Evolutionary conservation across 352 stramenopile genomes (phyloP).

Genomic region (Pythium myriotylum): DNA sequence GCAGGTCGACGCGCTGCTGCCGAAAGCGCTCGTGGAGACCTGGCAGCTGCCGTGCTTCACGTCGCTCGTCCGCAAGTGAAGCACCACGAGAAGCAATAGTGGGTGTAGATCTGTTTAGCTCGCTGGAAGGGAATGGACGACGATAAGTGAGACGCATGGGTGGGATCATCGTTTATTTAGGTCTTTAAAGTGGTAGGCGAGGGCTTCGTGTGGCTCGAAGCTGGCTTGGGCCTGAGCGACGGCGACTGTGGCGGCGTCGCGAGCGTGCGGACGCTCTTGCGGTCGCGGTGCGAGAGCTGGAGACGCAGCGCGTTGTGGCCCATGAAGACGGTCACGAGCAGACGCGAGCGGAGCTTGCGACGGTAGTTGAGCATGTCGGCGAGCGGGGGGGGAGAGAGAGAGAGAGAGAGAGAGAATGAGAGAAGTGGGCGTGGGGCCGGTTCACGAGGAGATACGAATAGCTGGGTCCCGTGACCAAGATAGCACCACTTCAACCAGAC

Average conservation of each 20-base stretch:
- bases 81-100: too few relatives aligned
- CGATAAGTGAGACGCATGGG: too few relatives aligned
- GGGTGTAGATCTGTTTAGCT: too few relatives aligned
- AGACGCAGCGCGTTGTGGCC: slow-evolving; percentile 23
- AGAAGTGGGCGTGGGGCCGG: too few relatives aligned
- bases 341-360: slow-evolving; percentile 22
- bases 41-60: slow-evolving; percentile 17
- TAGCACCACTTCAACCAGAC: too few relatives aligned
- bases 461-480: too few relatives aligned
- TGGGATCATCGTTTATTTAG: too few relatives aligned
- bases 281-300: slow-evolving; percentile 3
- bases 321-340: slow-evolving; percentile 28
- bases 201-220: too few relatives aligned
- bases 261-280: slow-evolving; percentile 13
- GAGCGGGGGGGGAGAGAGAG: not conserved
- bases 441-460: too few relatives aligned
- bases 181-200: too few relatives aligned
- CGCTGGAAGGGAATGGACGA: too few relatives aligned
- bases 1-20: slow-evolving; percentile 4
- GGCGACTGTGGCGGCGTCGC: slow-evolving; percentile 3
- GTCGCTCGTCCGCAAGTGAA: too few relatives aligned
- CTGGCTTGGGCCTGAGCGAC: not conserved
- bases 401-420: not conserved
- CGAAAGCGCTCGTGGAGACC: not conserved
- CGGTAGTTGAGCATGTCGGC: slow-evolving; percentile 19